Base-by-base conservation (phyloP, 1,139 yeast species). In the Hyphopichia pseudoburtonii region DNA sequence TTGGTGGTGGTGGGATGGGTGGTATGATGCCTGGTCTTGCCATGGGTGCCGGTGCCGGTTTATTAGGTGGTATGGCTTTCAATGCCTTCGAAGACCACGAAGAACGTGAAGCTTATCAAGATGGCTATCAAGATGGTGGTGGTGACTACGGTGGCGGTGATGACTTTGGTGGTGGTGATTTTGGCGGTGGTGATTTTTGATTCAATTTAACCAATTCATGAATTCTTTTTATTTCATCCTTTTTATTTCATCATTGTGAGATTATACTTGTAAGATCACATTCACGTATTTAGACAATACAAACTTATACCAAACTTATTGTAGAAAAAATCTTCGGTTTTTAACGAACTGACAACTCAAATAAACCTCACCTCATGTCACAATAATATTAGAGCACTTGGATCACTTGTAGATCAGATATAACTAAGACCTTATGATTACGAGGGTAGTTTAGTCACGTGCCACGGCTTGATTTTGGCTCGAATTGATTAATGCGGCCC, bases 41-140 rank as follows among this genome's bases (percentile, higher is more conserved):
- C 21, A 58, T 82, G 54, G 95, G 95, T 48, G 83, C 80, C 1
- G 94, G 92, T 48, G 92, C 85, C 22, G 95, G 95, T 61, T 54
- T 86, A 39, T 60, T 86, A 5, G 95, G 94, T 40, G 95, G 94
- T 42, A 64, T 80, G 68, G 72, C 72, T 30, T 48, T 78, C 42
- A 52, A 51, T 35, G 56, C 53, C 19, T 50, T 57, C 17, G 60
- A 51, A 33, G 56, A 62, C 14, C 55, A 57, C 40, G 57, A 56
- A 17, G 45, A 55, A 32, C 37, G 46, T 35, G 57, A 55, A 18
- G 67, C 58, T 2, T 59, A 62, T 40, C 49, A 64, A 30, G 62
- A 66, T 17, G 72, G 68, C 5, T 60, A 60, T 42, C 54, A 56
- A 19, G 54, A 64, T 21, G 73, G 69, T 37, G 40, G 51, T 17